These are phyloP conservation scores for Candida buenavistaensis DNA, from an alignment of 1,139 yeast species.

Conservation along the genomic window DNA sequence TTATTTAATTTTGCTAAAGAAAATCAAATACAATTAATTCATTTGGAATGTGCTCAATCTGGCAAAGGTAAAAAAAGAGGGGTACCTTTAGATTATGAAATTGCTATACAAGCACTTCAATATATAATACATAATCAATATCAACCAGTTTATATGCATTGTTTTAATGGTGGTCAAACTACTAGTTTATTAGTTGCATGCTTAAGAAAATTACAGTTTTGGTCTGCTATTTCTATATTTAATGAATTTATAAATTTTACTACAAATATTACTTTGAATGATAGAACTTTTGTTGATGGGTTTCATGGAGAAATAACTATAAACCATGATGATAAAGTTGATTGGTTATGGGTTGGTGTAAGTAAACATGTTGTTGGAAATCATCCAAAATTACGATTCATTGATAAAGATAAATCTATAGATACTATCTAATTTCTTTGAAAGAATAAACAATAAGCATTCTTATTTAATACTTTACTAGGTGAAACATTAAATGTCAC, in stretches of 20 bases:
- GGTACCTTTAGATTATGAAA: constrained; percentile 71
- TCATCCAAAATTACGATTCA: constrained; percentile 43
- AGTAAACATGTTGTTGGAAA: constrained; percentile 54
- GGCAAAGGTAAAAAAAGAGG: constrained; percentile 79
- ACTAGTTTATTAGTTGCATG: constrained; percentile 86
- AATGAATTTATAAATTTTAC: constrained; percentile 82
- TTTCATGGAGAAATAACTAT: constrained; percentile 66
- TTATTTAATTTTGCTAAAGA: constrained; percentile 50
- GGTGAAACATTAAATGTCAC: constrained; percentile 44
- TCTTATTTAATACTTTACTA: constrained; percentile 51
- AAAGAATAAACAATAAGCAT: constrained; percentile 79
- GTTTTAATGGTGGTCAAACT: constrained; percentile 87
- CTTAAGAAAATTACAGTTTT: constrained; percentile 74
- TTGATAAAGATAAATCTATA: constrained; percentile 17
- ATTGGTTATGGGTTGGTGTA: constrained; percentile 79
- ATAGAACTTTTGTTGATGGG: constrained; percentile 78
- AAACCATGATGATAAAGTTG: constrained; percentile 49
- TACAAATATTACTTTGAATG: constrained; percentile 79
- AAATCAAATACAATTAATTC: constrained; percentile 54
- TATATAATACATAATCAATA: constrained; percentile 57
- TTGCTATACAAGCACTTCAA: constrained; percentile 59
- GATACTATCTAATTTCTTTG: constrained; percentile 25
- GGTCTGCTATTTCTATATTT: constrained; percentile 88
- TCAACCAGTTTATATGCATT: constrained; percentile 80
- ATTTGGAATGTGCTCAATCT: constrained; percentile 63